Evolutionary conservation across 257 asterid genomes (phyloP), one percentile per base, ranked within the genome.

Genomic region (Solanum sitiens): DNA sequence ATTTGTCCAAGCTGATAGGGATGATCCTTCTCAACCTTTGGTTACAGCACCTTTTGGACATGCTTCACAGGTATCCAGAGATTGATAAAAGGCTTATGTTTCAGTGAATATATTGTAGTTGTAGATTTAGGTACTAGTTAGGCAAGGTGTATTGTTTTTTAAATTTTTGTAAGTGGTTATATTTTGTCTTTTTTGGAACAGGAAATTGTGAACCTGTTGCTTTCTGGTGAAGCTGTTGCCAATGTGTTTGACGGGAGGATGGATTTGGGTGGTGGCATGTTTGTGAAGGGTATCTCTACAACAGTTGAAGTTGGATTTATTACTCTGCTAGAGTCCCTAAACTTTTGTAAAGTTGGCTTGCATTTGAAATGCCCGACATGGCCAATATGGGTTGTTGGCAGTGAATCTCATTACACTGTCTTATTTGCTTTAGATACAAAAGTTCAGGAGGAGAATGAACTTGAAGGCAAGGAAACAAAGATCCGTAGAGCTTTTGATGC

Each of bases 381-480:
- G 99, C 99, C 99, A 30, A 97, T 97, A 90, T 97, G 99, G 99
- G 99, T 97, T 20, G 98, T 97, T 2, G 99, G 99, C 70, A 97
- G 99, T 68, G 99, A 97, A 91, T 96, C 99, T 67, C 99, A 97
- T 83, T 96, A 97, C 74, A 96, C 99, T 2, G 99, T 97, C 77
- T 89, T 97, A 27, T 97, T 97, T 87, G 98, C 99, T 70, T 97
- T 96, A 4, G 95, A 94, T 87, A 84, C 96, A 83, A 92, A 93
- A 89, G 99, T 96, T 83, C 99, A 95, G 89, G 98, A 94, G 83
- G 98, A 97, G 91, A 97, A 97, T 65, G 98, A 96, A 88, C 91
- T 91, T 35, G 99, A 96, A 87, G 90, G 88, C 76, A 89, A 99
- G 87, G 98, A 97, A 89, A 32, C 98, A 23, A 93, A 92, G 86